These are phyloP conservation scores for Moesziomyces parantarcticus DNA, from an alignment of 1,284 basidiomycete species.

Conservation along the genomic window DNA sequence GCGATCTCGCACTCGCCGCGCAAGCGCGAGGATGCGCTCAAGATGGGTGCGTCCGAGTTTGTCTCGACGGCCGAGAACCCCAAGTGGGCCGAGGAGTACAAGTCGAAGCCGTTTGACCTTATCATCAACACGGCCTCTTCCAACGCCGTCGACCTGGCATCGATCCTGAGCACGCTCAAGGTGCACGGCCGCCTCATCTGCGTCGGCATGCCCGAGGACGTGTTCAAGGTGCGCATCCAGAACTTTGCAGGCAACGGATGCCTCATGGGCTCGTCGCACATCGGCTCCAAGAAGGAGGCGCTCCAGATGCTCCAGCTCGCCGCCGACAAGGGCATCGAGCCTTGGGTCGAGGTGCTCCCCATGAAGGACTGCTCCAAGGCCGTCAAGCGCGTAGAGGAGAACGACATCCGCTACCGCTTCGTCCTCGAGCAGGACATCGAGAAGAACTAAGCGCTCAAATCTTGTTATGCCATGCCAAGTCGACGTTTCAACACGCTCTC, in stretches of 20 bases:
- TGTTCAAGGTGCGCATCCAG: conserved; percentile 66
- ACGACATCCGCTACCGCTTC: conserved; percentile 68
- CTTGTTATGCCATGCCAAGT: too few species aligned
- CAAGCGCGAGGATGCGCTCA: conserved; percentile 76
- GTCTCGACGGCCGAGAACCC: conserved; percentile 62
- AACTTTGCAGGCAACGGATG: conserved; percentile 69
- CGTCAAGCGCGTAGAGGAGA: conserved; percentile 72
- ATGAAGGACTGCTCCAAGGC: conserved; percentile 75
- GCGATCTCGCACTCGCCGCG: conserved; percentile 76
- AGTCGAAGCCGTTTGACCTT: conserved; percentile 72
- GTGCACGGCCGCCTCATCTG: conserved; percentile 74
- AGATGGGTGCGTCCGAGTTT: conserved; percentile 74
- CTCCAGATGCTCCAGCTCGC: conserved; percentile 68
- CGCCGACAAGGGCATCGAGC: conserved; percentile 62
- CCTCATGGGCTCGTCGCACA: conserved; percentile 71
- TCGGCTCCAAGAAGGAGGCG: conserved; percentile 76
- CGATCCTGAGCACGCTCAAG: conserved; percentile 72
- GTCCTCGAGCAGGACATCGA: conserved; percentile 59
- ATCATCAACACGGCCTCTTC: conserved; percentile 74
- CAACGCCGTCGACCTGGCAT: conserved; percentile 69
- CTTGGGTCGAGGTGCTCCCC: conserved; percentile 72
- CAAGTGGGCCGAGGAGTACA: conserved; percentile 59
- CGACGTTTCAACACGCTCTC: neutral
- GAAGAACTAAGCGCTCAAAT: conserved; percentile 18
- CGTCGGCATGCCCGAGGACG: conserved; percentile 73